Evolutionary conservation across 345 rosid genomes (phyloP).

Genomic region (Aquilaria yunnanensis): DNA sequence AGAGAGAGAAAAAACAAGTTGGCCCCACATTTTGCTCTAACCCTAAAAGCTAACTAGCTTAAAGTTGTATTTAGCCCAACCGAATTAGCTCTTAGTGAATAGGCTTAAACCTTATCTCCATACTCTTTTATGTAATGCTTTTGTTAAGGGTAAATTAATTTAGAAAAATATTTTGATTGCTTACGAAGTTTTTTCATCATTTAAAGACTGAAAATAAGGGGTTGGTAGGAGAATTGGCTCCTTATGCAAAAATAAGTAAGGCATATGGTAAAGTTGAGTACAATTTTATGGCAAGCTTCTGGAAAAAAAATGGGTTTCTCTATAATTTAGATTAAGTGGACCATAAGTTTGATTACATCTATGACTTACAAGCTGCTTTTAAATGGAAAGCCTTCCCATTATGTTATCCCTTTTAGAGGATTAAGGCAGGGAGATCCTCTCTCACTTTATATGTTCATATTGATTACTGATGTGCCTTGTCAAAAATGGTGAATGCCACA

Average conservation of each 20-base stretch:
- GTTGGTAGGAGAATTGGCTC: not conserved
- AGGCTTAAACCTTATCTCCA: not conserved
- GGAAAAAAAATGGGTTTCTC: not conserved
- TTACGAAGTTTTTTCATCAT: not conserved
- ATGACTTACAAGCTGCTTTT: not conserved
- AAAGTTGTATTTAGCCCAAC: too few relatives aligned
- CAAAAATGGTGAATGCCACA: not conserved
- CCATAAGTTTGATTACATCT: not conserved
- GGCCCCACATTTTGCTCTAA: too few relatives aligned
- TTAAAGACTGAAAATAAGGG: not conserved
- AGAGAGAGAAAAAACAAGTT: too few relatives aligned
- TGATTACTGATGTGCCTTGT: not conserved
- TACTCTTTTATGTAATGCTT: not conserved
- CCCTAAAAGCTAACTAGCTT: too few relatives aligned
- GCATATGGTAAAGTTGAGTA: not conserved
- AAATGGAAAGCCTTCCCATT: not conserved
- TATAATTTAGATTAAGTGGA: not conserved
- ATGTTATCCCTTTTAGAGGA: not conserved
- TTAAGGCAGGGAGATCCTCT: not conserved
- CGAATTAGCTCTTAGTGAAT: not conserved
- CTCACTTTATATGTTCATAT: not conserved
- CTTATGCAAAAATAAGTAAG: not conserved
- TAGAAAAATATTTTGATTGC: not conserved
- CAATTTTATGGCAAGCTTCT: too few relatives aligned
- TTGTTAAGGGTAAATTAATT: not conserved